Evolutionary conservation across 2,329 filamentous ascomycete species (phyloP).

Genomic region (Seiridium unicorne): DNA sequence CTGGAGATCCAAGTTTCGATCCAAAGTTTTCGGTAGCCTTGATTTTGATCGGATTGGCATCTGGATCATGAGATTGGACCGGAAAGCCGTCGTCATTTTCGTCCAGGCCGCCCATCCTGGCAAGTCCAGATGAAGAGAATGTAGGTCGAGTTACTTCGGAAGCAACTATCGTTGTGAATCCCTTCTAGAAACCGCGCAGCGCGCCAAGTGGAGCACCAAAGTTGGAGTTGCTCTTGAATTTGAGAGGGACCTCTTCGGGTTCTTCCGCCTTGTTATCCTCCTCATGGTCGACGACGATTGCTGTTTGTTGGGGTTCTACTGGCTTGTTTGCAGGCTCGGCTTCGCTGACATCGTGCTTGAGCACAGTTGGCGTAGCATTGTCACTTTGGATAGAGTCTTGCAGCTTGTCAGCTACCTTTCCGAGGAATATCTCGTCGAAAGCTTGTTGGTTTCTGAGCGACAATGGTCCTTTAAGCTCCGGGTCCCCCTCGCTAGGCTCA

Average conservation of each 20-base stretch:
- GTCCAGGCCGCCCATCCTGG: neutral
- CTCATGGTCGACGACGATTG: neutral
- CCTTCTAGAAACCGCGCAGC: neutral
- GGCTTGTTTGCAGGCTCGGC: neutral
- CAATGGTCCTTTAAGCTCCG: slow-evolving; percentile 48
- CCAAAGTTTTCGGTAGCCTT: slow-evolving; percentile 10
- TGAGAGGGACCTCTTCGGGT: slow-evolving; percentile 9
- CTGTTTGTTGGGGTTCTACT: neutral
- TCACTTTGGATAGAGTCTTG: slow-evolving; percentile 45
- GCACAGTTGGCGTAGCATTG: slow-evolving; percentile 44
- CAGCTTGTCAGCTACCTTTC: slow-evolving; percentile 48
- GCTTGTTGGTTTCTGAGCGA: slow-evolving; percentile 55
- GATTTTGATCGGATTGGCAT: slow-evolving; percentile 7
- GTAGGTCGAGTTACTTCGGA: neutral
- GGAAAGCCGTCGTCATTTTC: neutral
- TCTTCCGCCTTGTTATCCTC: neutral
- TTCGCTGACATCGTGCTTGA: slow-evolving; percentile 12
- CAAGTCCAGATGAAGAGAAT: neutral
- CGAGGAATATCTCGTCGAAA: slow-evolving; percentile 54
- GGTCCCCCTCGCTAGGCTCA: slow-evolving; percentile 42
- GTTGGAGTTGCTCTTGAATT: slow-evolving; percentile 10
- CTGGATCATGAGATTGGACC: neutral
- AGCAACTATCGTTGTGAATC: neutral
- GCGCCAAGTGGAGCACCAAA: slow-evolving; percentile 11
- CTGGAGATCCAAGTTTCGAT: slow-evolving; percentile 2